Evolutionary conservation across 371 early-diverging fungal species (phyloP).

Genomic region (Chytridium lagenaria): DNA sequence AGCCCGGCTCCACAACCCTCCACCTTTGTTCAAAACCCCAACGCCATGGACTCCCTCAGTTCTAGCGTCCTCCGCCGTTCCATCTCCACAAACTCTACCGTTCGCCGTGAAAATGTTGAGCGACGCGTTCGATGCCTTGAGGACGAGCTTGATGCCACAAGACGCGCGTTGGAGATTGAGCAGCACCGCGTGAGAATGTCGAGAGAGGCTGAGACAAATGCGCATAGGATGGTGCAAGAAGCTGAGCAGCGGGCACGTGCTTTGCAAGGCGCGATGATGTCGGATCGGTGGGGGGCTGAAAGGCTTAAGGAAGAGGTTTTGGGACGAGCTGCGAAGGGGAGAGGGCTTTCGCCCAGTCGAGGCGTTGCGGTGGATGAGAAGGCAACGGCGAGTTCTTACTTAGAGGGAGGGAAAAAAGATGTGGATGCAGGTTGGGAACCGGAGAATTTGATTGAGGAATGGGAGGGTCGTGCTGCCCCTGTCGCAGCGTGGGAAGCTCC

Average conservation of each 20-base stretch:
- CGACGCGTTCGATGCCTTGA: not conserved
- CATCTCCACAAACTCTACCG: not conserved
- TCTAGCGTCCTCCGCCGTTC: not conserved
- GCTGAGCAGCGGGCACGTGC: not conserved
- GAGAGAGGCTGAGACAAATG: not conserved
- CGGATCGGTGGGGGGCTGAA: not conserved
- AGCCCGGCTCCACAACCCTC: too few species aligned
- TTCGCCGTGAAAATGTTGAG: not conserved
- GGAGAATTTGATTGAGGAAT: too few species aligned
- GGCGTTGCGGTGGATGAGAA: too few species aligned
- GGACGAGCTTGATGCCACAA: conserved; percentile 9
- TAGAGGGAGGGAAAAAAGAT: too few species aligned
- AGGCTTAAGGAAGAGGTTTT: conserved; percentile 12
- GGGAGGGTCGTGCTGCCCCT: too few species aligned
- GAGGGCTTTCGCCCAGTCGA: too few species aligned
- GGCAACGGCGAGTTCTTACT: too few species aligned
- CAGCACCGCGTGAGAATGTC: not conserved
- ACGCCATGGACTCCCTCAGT: too few species aligned
- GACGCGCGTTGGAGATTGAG: not conserved
- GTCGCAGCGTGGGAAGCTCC: too few species aligned
- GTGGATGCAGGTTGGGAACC: too few species aligned
- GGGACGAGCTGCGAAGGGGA: not conserved
- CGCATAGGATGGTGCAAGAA: not conserved
- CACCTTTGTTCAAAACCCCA: not conserved
- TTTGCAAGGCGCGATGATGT: not conserved